Evolutionary conservation across 768 basidiomycete genomes (phyloP).

Genomic region (Leccinum rimulosum): DNA sequence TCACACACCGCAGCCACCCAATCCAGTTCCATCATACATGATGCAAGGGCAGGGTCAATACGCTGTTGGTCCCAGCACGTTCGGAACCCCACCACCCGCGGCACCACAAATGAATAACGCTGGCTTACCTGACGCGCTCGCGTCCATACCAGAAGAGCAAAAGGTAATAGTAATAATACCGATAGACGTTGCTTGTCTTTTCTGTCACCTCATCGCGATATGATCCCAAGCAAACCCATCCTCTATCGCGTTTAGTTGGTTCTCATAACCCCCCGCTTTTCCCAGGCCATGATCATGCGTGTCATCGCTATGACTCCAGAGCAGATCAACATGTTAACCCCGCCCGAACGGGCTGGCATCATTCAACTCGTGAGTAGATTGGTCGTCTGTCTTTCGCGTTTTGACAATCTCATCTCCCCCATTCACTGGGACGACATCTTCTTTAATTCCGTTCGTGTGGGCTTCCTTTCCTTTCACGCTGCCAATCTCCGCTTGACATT

Average conservation of each 20-base stretch:
- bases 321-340: slow-evolving; percentile 74
- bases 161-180: slow-evolving; percentile 44
- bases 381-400: neutral
- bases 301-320: slow-evolving; percentile 82
- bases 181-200: slow-evolving; percentile 9
- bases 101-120: slow-evolving; percentile 20
- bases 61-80: slow-evolving; percentile 9
- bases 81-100: slow-evolving; percentile 22
- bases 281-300: slow-evolving; percentile 70
- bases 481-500: slow-evolving; percentile 23
- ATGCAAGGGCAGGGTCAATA: slow-evolving; percentile 22
- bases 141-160: slow-evolving; percentile 64
- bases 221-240: neutral
- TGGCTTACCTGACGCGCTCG: slow-evolving; percentile 50
- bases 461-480: no score
- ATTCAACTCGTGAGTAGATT: slow-evolving; percentile 72
- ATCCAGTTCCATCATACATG: slow-evolving; percentile 16
- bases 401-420: no score
- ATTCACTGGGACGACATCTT: neutral
- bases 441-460: no score
- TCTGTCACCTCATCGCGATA: neutral
- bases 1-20: slow-evolving; percentile 28
- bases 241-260: slow-evolving; percentile 2
- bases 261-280: slow-evolving; percentile 8
- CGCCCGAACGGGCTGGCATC: slow-evolving; percentile 70